A percentile compares a stretch with the other conserved stretches of the same genome.
phyloP scores from a whole-genome alignment of 1,139 yeast genomes.

The Yarrowia galli region DNA sequence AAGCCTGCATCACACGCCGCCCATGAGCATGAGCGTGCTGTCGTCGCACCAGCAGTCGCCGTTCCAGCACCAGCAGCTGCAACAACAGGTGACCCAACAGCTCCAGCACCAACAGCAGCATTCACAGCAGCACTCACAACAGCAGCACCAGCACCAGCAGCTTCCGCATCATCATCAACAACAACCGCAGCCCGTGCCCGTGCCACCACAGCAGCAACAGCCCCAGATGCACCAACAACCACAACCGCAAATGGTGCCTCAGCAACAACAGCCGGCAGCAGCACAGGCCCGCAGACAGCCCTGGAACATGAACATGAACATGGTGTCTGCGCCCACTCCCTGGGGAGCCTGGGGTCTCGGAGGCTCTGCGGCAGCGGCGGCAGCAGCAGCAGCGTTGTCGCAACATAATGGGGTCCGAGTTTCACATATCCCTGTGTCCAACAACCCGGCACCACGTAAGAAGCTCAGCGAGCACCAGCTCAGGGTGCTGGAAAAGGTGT shows the following conservation, averaged over 20 bases:
- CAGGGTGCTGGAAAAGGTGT: conserved; percentile 45
- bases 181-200: conserved; percentile 16
- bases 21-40: conserved; percentile 16
- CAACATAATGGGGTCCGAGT: conserved; percentile 40
- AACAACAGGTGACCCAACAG: conserved; percentile 28
- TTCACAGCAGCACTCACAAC: conserved; percentile 3
- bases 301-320: conserved; percentile 27
- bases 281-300: conserved; percentile 24
- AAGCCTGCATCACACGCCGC: conserved; percentile 31
- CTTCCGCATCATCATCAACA: conserved; percentile 39
- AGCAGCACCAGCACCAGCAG: conserved; percentile 28
- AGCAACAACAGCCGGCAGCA: conserved; percentile 20
- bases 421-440: conserved; percentile 28
- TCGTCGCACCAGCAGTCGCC: conserved; percentile 34
- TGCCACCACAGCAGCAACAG: conserved; percentile 3
- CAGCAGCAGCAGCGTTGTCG: conserved; percentile 40
- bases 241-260: conserved; percentile 36
- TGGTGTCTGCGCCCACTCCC: conserved; percentile 29
- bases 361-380: conserved; percentile 39
- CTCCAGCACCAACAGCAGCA: conserved; percentile 25
- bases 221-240: conserved; percentile 22
- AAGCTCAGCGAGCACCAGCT: conserved; percentile 48
- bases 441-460: conserved; percentile 43
- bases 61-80: conserved; percentile 40
- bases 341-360: conserved; percentile 40